A percentile compares a stretch with the other conserved stretches of the same genome.
These are phyloP conservation scores for Aspergillus sp. DNA, from an alignment of 2,329 filamentous ascomycete genomes.

Conservation along the genomic window DNA sequence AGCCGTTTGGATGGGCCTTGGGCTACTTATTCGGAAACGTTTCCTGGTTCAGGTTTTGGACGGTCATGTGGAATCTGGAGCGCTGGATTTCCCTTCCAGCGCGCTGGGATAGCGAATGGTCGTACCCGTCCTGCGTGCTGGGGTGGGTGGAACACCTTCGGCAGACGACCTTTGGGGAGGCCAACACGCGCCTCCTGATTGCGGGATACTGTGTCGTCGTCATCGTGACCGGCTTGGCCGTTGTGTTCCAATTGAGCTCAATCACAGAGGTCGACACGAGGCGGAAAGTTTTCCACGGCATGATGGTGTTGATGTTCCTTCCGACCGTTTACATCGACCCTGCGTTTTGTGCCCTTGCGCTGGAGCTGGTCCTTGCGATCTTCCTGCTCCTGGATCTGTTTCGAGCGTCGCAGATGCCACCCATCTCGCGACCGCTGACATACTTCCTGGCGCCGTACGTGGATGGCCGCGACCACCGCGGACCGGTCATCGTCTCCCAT, in stretches of 20 bases:
- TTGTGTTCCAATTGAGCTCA: conserved; percentile 72
- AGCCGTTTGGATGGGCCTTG: conserved; percentile 90
- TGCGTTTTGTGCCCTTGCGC: conserved; percentile 73
- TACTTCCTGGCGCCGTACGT: conserved; percentile 90
- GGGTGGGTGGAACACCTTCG: conserved; percentile 68
- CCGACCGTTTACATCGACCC: conserved; percentile 86
- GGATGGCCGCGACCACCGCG: conserved; percentile 87
- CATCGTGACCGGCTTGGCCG: conserved; percentile 67
- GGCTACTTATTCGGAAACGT: conserved; percentile 85
- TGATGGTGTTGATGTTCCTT: conserved; percentile 95
- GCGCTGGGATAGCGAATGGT: conserved; percentile 26
- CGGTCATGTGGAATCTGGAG: conserved; percentile 67
- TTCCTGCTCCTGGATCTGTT: conserved; percentile 89
- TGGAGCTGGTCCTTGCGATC: conserved; percentile 75
- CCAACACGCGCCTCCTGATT: conserved; percentile 78
- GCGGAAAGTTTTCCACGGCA: conserved; percentile 96
- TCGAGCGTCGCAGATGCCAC: conserved; percentile 85
- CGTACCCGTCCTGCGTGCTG: conserved; percentile 44
- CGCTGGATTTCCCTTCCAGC: conserved; percentile 73
- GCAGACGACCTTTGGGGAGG: conserved; percentile 64
- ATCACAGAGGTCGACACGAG: conserved; percentile 91
- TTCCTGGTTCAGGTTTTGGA: conserved; percentile 67
- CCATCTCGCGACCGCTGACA: conserved; percentile 80
- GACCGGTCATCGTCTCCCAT: conserved; percentile 91
- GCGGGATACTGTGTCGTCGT: conserved; percentile 71